phyloP scores from a whole-genome alignment of 345 rosid genomes.

The Camelina hispida region DNA sequence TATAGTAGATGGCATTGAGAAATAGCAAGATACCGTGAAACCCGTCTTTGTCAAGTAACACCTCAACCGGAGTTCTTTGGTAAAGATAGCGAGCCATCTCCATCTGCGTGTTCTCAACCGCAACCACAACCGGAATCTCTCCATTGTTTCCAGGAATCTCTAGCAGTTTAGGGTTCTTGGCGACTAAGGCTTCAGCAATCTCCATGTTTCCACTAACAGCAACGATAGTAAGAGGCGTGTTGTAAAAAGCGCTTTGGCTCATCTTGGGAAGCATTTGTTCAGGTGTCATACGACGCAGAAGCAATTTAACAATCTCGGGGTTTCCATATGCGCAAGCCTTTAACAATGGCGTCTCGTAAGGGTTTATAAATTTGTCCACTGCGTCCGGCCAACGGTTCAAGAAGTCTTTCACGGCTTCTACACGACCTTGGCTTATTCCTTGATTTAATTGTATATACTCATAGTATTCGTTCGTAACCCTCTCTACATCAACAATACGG shows the following conservation, averaged over 20 bases:
- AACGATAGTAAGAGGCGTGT: slow-evolving; percentile 44
- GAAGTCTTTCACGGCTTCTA: slow-evolving; percentile 33
- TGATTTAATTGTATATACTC: slow-evolving; percentile 33
- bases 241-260: slow-evolving; percentile 29
- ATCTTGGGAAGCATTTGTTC: slow-evolving; percentile 45
- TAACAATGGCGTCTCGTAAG: slow-evolving; percentile 40
- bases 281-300: slow-evolving; percentile 45
- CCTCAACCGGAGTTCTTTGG: slow-evolving; percentile 39
- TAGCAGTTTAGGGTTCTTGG: slow-evolving; percentile 42
- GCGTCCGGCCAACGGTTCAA: slow-evolving; percentile 29
- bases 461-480: slow-evolving; percentile 31
- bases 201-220: slow-evolving; percentile 46
- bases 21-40: slow-evolving; percentile 39
- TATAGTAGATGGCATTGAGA: slow-evolving; percentile 41
- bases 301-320: slow-evolving; percentile 36
- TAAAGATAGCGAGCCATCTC: slow-evolving; percentile 47
- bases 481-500: slow-evolving; percentile 28
- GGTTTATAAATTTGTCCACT: slow-evolving; percentile 33
- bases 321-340: slow-evolving; percentile 44
- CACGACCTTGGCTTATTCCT: slow-evolving; percentile 39
- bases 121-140: slow-evolving; percentile 41
- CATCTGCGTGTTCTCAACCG: slow-evolving; percentile 40
- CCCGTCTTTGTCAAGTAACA: slow-evolving; percentile 39
- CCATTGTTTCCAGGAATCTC: slow-evolving; percentile 46
- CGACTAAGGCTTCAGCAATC: slow-evolving; percentile 40